Conservation (phyloP, 371 early-diverging fungal genomes). For the Rhizopus arrhizus region DNA sequence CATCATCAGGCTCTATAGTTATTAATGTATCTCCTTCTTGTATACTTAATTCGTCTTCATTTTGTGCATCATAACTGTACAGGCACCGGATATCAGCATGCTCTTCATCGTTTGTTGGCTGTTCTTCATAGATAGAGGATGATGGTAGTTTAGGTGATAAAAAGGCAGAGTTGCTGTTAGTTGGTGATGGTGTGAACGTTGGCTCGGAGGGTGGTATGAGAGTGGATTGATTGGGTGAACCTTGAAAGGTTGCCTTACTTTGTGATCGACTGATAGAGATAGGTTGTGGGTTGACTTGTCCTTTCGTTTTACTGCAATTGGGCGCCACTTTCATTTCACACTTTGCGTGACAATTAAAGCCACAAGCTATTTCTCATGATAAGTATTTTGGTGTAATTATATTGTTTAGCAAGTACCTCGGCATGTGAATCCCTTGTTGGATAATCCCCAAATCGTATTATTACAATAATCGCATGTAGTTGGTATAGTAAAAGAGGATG, state of each 20-base stretch:
- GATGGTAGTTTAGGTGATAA: background rate
- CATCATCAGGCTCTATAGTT: constrained; percentile 62
- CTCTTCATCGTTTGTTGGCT: background rate
- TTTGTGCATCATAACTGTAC: constrained; percentile 77
- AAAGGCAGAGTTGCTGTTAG: background rate
- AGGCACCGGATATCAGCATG: constrained; percentile 11
- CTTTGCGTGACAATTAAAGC: constrained; percentile 81
- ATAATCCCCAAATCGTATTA: constrained; percentile 75
- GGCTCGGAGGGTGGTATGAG: background rate
- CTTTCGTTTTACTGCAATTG: constrained; percentile 67
- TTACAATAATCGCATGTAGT: constrained; percentile 81
- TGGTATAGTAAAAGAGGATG: constrained; percentile 77
- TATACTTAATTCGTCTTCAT: constrained; percentile 74
- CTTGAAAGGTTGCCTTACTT: constrained; percentile 6
- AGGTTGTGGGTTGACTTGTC: constrained; percentile 57
- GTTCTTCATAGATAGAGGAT: background rate
- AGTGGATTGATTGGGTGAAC: background rate
- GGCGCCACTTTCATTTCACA: constrained; percentile 87
- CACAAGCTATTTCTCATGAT: constrained; percentile 58
- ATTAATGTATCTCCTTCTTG: constrained; percentile 67
- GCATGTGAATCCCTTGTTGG: constrained; percentile 78
- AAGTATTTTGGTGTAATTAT: background rate
- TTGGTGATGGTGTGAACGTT: background rate
- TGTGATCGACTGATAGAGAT: constrained; percentile 17
- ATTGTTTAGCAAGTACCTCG: constrained; percentile 42